Evolutionary conservation across 202 grass and related monocot species (phyloP).

Genomic region (Zoysia matrella): DNA sequence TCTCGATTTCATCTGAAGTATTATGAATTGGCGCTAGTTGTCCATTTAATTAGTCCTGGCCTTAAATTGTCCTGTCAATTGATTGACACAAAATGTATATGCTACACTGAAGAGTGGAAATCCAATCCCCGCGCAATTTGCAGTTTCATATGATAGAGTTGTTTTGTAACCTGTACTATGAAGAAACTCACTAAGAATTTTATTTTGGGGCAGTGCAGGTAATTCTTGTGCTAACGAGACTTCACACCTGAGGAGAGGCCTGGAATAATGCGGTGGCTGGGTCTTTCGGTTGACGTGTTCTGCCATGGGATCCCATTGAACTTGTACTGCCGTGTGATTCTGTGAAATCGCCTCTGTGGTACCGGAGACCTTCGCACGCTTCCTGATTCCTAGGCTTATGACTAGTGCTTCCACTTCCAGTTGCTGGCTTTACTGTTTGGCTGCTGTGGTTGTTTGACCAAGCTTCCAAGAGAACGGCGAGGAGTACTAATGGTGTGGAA

Average conservation of each 20-base stretch:
- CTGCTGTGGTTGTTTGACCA: constrained; percentile 36
- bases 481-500: constrained; percentile 96
- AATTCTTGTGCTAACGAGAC: constrained; percentile 1
- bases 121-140: not conserved
- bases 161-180: not conserved
- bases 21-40: not conserved
- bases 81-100: not conserved
- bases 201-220: constrained; percentile 1
- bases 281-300: constrained; percentile 68
- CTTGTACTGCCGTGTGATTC: constrained; percentile 87
- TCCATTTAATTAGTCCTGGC: not conserved
- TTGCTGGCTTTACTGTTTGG: constrained; percentile 43
- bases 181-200: not conserved
- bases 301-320: constrained; percentile 72
- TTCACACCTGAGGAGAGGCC: not conserved
- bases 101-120: not conserved
- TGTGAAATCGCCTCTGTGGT: constrained; percentile 42
- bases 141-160: not conserved
- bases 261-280: constrained; percentile 66
- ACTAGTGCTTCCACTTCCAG: not conserved
- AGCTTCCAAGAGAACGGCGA: constrained; percentile 47
- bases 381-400: constrained; percentile 21
- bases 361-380: constrained; percentile 12
- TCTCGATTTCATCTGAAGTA: not conserved
- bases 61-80: not conserved